phyloP scores from a whole-genome alignment of 2,329 filamentous ascomycete genomes.

The Hypoxylon rubiginosum region DNA sequence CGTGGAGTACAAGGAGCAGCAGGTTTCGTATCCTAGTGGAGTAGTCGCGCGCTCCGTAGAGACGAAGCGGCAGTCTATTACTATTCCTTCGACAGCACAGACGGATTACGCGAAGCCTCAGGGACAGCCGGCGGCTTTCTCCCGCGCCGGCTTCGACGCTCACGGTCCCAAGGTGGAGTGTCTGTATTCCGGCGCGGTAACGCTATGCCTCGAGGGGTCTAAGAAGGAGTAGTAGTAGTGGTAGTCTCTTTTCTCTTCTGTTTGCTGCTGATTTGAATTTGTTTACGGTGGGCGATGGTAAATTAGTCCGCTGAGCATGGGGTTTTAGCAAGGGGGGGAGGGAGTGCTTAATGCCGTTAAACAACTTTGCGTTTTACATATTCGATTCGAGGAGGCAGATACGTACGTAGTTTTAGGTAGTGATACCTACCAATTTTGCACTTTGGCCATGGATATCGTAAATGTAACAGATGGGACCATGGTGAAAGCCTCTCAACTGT shows the following conservation, averaged over 20 bases:
- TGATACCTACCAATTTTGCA: too few relatives aligned
- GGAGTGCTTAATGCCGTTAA: neutral
- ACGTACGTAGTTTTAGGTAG: neutral
- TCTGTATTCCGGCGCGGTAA: neutral
- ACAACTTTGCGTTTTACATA: neutral
- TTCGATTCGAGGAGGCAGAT: conserved; percentile 6
- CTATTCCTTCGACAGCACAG: neutral
- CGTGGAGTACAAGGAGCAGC: conserved; percentile 7
- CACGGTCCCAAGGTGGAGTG: neutral
- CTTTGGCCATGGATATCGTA: too few relatives aligned
- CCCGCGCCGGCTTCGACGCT: neutral
- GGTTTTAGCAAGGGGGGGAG: too few relatives aligned
- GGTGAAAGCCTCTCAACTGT: too few relatives aligned
- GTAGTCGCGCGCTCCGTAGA: neutral
- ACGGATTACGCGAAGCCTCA: neutral
- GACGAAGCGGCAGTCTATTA: neutral
- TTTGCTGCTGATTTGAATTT: conserved; percentile 12
- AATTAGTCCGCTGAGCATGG: conserved; percentile 2
- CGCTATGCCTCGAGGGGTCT: conserved; percentile 6
- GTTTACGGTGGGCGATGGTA: neutral
- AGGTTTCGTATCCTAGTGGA: conserved; percentile 5
- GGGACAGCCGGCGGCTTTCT: neutral
- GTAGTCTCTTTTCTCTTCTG: conserved; percentile 1
- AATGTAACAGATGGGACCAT: too few relatives aligned
- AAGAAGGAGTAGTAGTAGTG: conserved; percentile 12